Percentiles rank a stretch among this genome's conserved stretches.
Conservation (phyloP, 371 early-diverging fungal species). For the Mortierella sp. region DNA sequence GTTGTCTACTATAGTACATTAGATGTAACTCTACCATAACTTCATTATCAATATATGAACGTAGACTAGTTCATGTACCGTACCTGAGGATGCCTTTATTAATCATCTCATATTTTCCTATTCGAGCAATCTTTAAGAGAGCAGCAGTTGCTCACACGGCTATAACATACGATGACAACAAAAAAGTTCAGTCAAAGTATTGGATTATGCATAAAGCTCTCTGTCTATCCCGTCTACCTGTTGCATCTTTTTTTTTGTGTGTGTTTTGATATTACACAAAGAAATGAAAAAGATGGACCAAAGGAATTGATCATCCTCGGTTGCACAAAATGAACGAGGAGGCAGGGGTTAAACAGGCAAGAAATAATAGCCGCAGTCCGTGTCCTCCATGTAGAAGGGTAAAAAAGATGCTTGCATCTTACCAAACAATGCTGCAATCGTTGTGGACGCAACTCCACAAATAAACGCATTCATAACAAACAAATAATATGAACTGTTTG, state of each 20-base stretch:
- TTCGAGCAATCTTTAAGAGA: neutral
- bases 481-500: neutral
- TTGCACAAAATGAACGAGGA: conserved; percentile 19
- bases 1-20: neutral
- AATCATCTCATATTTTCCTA: neutral
- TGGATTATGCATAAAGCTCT: conserved; percentile 1
- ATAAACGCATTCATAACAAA: neutral
- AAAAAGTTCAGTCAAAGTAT: too few relatives aligned
- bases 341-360: neutral
- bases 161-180: too few relatives aligned
- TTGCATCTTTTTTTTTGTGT: neutral
- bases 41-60: neutral
- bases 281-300: neutral
- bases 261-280: neutral
- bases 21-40: neutral
- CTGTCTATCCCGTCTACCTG: neutral
- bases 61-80: too few relatives aligned
- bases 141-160: too few relatives aligned
- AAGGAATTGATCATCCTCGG: conserved; percentile 13
- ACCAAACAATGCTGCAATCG: neutral
- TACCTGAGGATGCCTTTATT: neutral
- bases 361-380: conserved; percentile 7
- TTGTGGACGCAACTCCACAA: neutral
- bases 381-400: neutral
- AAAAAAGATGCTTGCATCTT: neutral